Conservation (phyloP, 2,329 filamentous ascomycete genomes). For the Keithomyces neogunnii region DNA sequence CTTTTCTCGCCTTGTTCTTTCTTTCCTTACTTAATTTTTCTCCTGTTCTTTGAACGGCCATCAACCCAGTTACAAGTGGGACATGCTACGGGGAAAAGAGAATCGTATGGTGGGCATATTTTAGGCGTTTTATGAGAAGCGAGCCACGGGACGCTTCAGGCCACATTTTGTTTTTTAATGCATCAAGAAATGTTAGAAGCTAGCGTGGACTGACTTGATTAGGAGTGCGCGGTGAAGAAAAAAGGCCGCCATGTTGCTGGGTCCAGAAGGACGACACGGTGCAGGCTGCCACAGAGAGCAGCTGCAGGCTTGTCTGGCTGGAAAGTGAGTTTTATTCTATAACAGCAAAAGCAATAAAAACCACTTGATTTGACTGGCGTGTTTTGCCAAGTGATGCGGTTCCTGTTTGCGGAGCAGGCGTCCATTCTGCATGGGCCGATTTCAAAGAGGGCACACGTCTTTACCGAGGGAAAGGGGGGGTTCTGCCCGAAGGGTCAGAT, state of each 20-base stretch:
- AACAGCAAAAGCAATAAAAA: background rate
- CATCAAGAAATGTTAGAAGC: slow-evolving; percentile 1
- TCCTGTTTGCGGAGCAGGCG: too few species aligned
- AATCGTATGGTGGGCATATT: background rate
- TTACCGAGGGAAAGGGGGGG: too few species aligned
- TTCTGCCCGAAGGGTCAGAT: too few species aligned
- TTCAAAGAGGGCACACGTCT: too few species aligned
- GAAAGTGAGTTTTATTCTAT: background rate
- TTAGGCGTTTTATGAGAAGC: background rate
- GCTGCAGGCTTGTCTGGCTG: background rate
- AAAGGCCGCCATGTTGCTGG: background rate
- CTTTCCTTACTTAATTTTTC: background rate
- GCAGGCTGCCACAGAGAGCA: background rate
- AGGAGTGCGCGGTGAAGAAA: background rate
- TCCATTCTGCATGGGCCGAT: too few species aligned
- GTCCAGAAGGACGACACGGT: background rate
- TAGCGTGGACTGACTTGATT: too few species aligned
- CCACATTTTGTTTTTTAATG: background rate
- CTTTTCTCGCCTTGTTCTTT: background rate
- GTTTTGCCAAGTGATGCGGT: background rate
- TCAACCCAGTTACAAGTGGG: background rate
- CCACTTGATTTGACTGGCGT: background rate
- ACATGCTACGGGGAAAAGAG: background rate
- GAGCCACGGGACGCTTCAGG: background rate
- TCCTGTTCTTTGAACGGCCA: background rate